Conservation (phyloP, 352 stramenopile genomes). For the Phytophthora pistaciae region DNA sequence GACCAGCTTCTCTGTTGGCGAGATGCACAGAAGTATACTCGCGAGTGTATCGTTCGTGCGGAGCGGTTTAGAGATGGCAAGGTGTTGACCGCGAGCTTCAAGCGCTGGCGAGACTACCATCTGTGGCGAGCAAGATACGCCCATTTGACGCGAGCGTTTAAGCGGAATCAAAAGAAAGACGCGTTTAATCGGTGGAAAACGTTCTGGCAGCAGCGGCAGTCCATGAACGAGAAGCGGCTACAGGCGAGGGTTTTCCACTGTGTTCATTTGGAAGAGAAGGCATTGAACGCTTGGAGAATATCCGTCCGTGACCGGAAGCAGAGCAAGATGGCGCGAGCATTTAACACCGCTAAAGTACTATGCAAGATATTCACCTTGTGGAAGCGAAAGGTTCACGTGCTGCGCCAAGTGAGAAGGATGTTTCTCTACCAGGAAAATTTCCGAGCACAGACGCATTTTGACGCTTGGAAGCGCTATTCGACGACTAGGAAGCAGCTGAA, state of each 20-base stretch:
- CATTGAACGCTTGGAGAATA: constrained; percentile 10
- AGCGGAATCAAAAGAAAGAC: constrained; percentile 34
- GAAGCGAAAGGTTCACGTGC: constrained; percentile 35
- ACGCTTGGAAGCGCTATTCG: constrained; percentile 50
- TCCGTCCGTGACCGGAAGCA: constrained; percentile 16
- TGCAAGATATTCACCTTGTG: constrained; percentile 22
- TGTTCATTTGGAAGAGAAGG: constrained; percentile 18
- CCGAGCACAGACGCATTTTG: constrained; percentile 50
- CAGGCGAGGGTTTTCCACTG: constrained; percentile 38
- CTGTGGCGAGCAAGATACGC: constrained; percentile 34
- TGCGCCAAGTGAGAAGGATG: constrained; percentile 48
- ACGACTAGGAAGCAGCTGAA: constrained; percentile 36
- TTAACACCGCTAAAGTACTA: constrained; percentile 16
- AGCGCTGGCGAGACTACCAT: constrained; percentile 32
- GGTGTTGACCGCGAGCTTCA: constrained; percentile 12
- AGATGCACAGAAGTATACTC: background rate
- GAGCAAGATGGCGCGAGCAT: constrained; percentile 11
- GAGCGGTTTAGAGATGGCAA: constrained; percentile 4
- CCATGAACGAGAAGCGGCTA: constrained; percentile 11
- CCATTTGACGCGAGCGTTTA: constrained; percentile 37
- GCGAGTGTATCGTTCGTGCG: constrained; percentile 8
- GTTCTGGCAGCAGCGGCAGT: constrained; percentile 24
- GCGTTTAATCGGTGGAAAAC: constrained; percentile 42
- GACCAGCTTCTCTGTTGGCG: constrained; percentile 14
- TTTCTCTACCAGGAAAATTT: constrained; percentile 47